These are phyloP conservation scores for Pestalotiopsis sp. DNA, from an alignment of 2,329 filamentous ascomycete genomes.

Conservation along the genomic window DNA sequence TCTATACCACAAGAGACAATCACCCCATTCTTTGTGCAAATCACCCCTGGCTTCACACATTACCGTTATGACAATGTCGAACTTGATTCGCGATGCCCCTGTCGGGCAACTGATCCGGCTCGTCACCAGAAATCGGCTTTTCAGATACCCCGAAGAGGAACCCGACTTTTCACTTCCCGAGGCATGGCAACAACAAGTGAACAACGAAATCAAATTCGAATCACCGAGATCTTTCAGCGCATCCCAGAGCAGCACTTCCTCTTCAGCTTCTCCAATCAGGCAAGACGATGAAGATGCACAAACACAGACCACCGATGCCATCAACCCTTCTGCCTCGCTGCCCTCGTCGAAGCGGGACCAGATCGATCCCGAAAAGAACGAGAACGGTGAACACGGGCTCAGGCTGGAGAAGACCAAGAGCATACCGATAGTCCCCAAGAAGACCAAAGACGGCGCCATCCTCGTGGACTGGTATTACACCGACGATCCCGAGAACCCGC, in stretches of 20 bases:
- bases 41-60: neutral
- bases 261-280: conserved; percentile 14
- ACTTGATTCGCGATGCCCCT: conserved; percentile 24
- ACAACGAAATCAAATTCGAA: conserved; percentile 8
- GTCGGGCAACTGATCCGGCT: conserved; percentile 29
- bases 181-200: conserved; percentile 15
- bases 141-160: conserved; percentile 23
- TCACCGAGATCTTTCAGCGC: neutral
- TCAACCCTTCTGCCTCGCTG: conserved; percentile 15
- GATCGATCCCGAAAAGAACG: conserved; percentile 22
- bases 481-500: conserved; percentile 55
- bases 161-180: conserved; percentile 22
- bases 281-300: conserved; percentile 23
- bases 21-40: neutral
- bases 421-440: conserved; percentile 27
- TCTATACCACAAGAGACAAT: neutral
- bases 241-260: conserved; percentile 12
- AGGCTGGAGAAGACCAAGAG: conserved; percentile 27
- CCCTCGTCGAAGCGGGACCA: conserved; percentile 21
- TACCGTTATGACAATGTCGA: conserved; percentile 13
- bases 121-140: conserved; percentile 24
- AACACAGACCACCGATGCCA: conserved; percentile 15
- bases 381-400: conserved; percentile 21
- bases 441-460: conserved; percentile 28
- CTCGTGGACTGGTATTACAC: conserved; percentile 40